Evolutionary conservation across 495 filamentous ascomycete genomes (phyloP), one percentile per base, ranked within the genome.

Genomic region (Xanthoparmelia taractica): DNA sequence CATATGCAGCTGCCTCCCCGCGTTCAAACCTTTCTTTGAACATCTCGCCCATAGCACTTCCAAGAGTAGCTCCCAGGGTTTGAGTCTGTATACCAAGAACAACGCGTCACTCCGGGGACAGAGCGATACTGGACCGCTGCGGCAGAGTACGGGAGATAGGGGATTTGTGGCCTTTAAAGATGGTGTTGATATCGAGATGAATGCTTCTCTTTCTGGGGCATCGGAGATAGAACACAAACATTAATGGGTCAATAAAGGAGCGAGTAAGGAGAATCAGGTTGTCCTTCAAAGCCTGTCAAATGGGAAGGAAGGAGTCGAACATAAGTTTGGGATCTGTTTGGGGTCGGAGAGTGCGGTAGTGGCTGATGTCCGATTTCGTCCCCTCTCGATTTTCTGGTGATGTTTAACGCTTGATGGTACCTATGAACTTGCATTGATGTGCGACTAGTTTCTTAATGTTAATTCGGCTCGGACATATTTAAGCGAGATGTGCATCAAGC

Each of bases 1-100:
- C 17, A 75, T 76, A 15, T 78, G 75, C 58, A 62, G 58, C 41
- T 68, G 66, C 59, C 62, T 59, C 50, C 63, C 59, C 15, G 66
- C 59, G 1, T 56, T 68, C 38, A 37, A 50, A 41, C 66, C 66
- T 10, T 59, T 68, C 27, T 48, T 68, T 8, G 12, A 25, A 23
- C 20, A 48, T n/a, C 12, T 43, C 18, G 18, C 40, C 40, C n/a
- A n/a, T n/a, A n/a, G n/a, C n/a, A n/a, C n/a, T n/a, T 43, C 40
- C 40, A 18, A 20, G 3, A 2, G 15, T 13, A 43, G 13, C 18
- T 23, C 45, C 1, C 45, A 8, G 10, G 45, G 4, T 11, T 23
- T 8, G 5, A 10, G 1, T 20, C 20, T 4, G 40, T 3, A 2
- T 43, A 15, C 15, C 18, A n/a, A n/a, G 40, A 43, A 2, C 4